These are phyloP conservation scores for Talaromyces proteolyticus DNA, from an alignment of 495 filamentous ascomycete species.

Conservation along the genomic window DNA sequence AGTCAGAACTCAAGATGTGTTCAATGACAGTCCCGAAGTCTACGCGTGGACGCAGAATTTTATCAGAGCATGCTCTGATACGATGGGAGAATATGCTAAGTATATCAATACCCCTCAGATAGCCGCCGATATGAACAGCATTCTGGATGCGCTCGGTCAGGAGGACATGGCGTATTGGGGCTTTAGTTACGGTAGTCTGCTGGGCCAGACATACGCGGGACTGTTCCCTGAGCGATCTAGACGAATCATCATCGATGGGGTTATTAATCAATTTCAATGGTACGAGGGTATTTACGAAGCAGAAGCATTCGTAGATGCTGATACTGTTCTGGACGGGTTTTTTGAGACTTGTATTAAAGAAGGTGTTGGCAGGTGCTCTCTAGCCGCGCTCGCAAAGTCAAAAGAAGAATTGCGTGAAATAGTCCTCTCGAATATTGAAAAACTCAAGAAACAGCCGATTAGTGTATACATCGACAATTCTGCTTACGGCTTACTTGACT, in stretches of 20 bases:
- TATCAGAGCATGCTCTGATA: constrained; percentile 31
- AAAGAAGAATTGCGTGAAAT: constrained; percentile 21
- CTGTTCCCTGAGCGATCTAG: constrained; percentile 11
- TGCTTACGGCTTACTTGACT: constrained; percentile 28
- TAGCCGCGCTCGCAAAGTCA: constrained; percentile 20
- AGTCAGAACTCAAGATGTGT: constrained; percentile 18
- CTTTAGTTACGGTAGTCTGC: constrained; percentile 14
- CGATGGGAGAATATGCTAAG: constrained; percentile 28
- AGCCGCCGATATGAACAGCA: constrained; percentile 44
- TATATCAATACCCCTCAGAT: constrained; percentile 44
- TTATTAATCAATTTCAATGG: constrained; percentile 19
- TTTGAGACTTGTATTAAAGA: constrained; percentile 37
- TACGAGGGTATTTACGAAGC: constrained; percentile 15
- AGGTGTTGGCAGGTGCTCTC: constrained; percentile 15
- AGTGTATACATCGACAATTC: constrained; percentile 35
- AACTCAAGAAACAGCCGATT: constrained; percentile 24
- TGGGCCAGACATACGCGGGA: constrained; percentile 12
- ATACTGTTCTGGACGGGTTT: constrained; percentile 32
- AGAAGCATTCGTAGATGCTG: constrained; percentile 24
- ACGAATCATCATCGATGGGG: constrained; percentile 12
- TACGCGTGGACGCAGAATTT: constrained; percentile 31
- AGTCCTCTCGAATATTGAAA: constrained; percentile 16
- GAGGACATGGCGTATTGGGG: constrained; percentile 14
- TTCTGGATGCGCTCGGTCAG: constrained; percentile 38
- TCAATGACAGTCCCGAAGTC: constrained; percentile 30